phyloP scores from a whole-genome alignment of 2,329 filamentous ascomycete genomes.

The Neofusicoccum parvum region DNA sequence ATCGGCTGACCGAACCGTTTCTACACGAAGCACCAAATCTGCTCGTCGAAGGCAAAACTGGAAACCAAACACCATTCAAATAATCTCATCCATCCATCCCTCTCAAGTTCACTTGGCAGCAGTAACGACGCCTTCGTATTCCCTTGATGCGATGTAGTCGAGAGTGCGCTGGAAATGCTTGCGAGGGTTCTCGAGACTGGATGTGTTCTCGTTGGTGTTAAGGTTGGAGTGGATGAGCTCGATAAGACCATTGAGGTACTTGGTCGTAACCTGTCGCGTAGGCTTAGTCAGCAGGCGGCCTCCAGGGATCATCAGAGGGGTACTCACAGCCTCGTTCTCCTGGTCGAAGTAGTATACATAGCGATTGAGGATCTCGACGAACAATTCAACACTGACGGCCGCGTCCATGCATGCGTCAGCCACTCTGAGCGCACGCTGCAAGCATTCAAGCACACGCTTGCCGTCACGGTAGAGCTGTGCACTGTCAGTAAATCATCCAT shows the following conservation, averaged over 20 bases:
- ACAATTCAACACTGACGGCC: conserved; percentile 93
- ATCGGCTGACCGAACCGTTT: no score
- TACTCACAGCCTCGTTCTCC: conserved; percentile 85
- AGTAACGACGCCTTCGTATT: conserved; percentile 89
- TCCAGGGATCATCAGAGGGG: background rate
- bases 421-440: conserved; percentile 91
- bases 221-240: conserved; percentile 98
- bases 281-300: background rate
- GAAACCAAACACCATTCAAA: no score
- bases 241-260: conserved; percentile 96
- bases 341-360: conserved; percentile 99
- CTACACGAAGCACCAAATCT: no score
- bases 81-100: no score
- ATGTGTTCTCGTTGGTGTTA: conserved; percentile 79
- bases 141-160: conserved; percentile 87
- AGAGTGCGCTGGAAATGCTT: conserved; percentile 94
- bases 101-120: conserved; percentile 52
- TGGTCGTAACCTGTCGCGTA: conserved; percentile 72
- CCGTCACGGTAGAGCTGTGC: conserved; percentile 89
- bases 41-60: no score
- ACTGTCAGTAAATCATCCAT: background rate
- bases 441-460: conserved; percentile 92
- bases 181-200: conserved; percentile 82
- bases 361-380: conserved; percentile 96
- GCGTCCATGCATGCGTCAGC: conserved; percentile 99